Evolutionary conservation across 1,139 yeast species (phyloP), one percentile per base, ranked within the genome.

Genomic region (Kodamaea anthophila): DNA sequence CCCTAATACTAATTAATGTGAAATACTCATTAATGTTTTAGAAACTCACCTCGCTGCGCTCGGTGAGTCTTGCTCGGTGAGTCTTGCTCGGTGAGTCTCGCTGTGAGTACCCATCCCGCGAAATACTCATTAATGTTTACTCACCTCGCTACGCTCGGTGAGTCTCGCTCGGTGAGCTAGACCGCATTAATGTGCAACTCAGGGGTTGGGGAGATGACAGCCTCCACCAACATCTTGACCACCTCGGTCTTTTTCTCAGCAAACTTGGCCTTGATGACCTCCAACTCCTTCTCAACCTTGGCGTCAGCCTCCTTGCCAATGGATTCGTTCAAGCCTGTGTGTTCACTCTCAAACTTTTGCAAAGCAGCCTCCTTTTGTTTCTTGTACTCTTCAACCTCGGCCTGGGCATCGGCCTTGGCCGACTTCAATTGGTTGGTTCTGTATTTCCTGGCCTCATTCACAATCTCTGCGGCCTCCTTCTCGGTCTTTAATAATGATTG

Each of bases 401-500:
- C 65, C 44, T 87, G 82, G 23, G 98, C 97, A 55, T 91, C 97
- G 24, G 80, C 66, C 68, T 87, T 88, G 33, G 97, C 96, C 26
- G 93, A 87, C 74, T 91, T 91, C 58, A 91, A 71, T 47, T 94
- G 83, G 51, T 75, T 77, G 25, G 94, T 74, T 59, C 96, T 86
- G 67, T 79, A 46, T 46, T 76, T 69, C 66, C 95, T 83, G 21
- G 98, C 96, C 53, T 81, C 82, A 46, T 87, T 75, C 42, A 91
- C 97, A 43, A 88, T 84, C 49, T 81, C 93, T 45, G 94, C 96
- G 13, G 98, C 98, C 50, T 86, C 93, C 63, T 84, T 86, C 65
- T 91, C 98, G 35, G 97, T 94, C 68, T 80, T 50, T 39, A 51
- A 48, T 33, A 51, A 47, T 28, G 54, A 47, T 42, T 51, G 55